Evolutionary conservation across 2,329 filamentous ascomycete species (phyloP).

Genomic region (Sporothrix brasiliensis): DNA sequence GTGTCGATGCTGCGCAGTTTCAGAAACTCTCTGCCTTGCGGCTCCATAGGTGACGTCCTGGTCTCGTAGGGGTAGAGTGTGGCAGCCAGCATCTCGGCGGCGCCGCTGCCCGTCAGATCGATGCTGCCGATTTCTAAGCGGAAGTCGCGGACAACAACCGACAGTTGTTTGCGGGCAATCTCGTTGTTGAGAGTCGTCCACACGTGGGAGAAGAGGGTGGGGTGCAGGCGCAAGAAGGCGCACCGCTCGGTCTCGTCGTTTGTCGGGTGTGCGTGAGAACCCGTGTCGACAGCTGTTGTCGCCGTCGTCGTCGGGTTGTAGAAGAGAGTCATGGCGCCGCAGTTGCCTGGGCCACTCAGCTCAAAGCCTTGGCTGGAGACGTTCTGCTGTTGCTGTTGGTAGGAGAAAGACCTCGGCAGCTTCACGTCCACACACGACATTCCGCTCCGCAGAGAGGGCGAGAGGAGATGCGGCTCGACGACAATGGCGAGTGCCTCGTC

Average conservation of each 20-base stretch:
- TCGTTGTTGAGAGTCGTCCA: slow-evolving; percentile 65
- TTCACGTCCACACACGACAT: slow-evolving; percentile 32
- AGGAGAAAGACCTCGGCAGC: slow-evolving; percentile 35
- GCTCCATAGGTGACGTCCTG: slow-evolving; percentile 39
- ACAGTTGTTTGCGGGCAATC: slow-evolving; percentile 61
- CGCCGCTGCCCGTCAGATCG: slow-evolving; percentile 66
- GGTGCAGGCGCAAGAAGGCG: slow-evolving; percentile 60
- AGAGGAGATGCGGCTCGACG: slow-evolving; percentile 32
- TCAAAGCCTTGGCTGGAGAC: neutral
- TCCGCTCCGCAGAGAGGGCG: slow-evolving; percentile 25
- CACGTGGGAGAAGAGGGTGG: slow-evolving; percentile 72
- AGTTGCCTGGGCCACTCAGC: slow-evolving; percentile 33
- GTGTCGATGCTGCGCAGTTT: slow-evolving; percentile 59
- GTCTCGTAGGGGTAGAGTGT: slow-evolving; percentile 61
- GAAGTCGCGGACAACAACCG: slow-evolving; percentile 67
- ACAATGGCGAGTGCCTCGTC: slow-evolving; percentile 31
- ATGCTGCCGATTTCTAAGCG: slow-evolving; percentile 68
- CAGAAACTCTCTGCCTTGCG: slow-evolving; percentile 55
- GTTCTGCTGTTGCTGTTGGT: slow-evolving; percentile 30
- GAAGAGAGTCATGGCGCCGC: slow-evolving; percentile 33
- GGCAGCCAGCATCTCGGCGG: slow-evolving; percentile 75
- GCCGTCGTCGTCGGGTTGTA: slow-evolving; percentile 26
- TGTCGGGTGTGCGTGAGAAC: neutral
- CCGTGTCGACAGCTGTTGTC: no score
- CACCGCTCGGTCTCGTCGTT: slow-evolving; percentile 10